Conservation (phyloP, 2,329 filamentous ascomycete genomes). For the Ophiocordyceps australis region DNA sequence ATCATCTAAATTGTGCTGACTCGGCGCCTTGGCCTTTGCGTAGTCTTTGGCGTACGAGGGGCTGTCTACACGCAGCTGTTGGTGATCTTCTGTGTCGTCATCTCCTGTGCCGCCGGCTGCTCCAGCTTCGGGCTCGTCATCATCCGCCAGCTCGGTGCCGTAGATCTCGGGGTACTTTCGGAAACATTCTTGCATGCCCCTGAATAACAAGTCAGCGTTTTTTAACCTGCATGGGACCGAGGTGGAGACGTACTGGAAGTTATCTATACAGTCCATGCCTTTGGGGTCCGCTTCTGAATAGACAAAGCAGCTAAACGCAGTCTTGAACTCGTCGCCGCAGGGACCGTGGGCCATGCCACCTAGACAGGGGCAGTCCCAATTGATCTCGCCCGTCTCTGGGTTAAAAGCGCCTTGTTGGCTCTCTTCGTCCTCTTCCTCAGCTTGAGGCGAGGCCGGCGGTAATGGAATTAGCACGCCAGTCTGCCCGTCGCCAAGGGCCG, state of each 20-base stretch:
- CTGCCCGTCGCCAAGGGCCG: constrained; percentile 10
- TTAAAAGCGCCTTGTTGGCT: constrained; percentile 86
- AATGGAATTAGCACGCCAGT: too few relatives aligned
- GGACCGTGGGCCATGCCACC: constrained; percentile 95
- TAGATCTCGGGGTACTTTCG: constrained; percentile 83
- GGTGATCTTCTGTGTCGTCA: constrained; percentile 1
- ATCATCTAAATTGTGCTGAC: too few relatives aligned
- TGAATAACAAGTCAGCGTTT: constrained; percentile 20
- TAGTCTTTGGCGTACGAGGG: too few relatives aligned
- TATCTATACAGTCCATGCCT: constrained; percentile 93
- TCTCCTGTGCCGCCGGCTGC: constrained; percentile 8
- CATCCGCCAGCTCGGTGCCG: constrained; percentile 69
- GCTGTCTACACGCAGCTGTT: constrained; percentile 3
- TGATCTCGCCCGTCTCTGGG: constrained; percentile 96
- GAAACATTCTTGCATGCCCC: constrained; percentile 97
- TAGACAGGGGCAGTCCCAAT: constrained; percentile 97
- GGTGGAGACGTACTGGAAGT: constrained; percentile 67
- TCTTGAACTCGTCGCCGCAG: constrained; percentile 88
- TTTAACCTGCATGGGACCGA: not conserved
- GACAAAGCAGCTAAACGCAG: constrained; percentile 97
- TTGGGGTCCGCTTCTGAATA: constrained; percentile 88
- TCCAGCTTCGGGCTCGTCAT: constrained; percentile 28
- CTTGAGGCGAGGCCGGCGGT: constrained; percentile 31
- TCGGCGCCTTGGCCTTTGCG: too few relatives aligned
- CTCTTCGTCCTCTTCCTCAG: constrained; percentile 66